Conservation (phyloP, 208 protist genomes). For the Histomonas meleagridis region DNA sequence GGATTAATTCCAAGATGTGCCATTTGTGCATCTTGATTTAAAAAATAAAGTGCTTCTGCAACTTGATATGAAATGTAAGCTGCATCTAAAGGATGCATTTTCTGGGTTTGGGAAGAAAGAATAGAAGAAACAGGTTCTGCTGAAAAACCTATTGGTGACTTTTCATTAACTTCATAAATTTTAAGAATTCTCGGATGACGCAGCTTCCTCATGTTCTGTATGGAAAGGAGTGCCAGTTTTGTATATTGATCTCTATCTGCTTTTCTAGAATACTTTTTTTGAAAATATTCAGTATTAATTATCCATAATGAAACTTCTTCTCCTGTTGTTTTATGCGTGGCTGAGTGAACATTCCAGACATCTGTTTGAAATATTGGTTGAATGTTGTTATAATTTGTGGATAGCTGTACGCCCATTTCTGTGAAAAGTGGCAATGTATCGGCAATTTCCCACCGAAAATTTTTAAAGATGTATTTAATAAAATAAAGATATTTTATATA, state of each 20-base stretch:
- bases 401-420: not conserved
- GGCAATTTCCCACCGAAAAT: no score
- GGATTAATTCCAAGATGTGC: not conserved
- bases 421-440: no score
- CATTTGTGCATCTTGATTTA: not conserved
- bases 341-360: not conserved
- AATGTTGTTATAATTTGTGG: not conserved
- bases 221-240: not conserved
- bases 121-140: not conserved
- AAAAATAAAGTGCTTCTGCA: not conserved
- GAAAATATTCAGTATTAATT: not conserved
- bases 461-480: no score
- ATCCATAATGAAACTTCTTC: constrained; percentile 7
- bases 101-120: not conserved
- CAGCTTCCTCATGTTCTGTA: not conserved
- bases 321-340: not conserved
- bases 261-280: not conserved
- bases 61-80: not conserved
- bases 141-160: not conserved
- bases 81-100: constrained; percentile 14
- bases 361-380: not conserved
- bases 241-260: not conserved
- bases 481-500: no score
- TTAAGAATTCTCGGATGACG: not conserved
- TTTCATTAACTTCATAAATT: not conserved